phyloP scores from a whole-genome alignment of 176 grass and related monocot species.

The Paspalum notatum region DNA sequence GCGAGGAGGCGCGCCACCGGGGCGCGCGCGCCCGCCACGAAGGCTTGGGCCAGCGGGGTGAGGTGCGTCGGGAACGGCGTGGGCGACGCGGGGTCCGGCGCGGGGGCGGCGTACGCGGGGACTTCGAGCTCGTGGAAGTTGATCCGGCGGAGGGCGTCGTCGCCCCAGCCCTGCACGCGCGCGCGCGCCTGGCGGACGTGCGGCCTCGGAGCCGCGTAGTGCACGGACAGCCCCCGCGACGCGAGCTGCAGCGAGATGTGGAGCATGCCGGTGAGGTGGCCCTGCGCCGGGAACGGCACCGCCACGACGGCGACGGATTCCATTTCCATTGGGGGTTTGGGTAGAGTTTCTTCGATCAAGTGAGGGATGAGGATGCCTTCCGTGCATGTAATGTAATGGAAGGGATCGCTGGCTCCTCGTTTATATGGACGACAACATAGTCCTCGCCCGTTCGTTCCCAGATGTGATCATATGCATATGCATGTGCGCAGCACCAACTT shows the following conservation, averaged over 20 bases:
- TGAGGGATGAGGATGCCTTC: neutral
- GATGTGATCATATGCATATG: too few species aligned
- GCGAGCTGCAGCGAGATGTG: slow-evolving; percentile 59
- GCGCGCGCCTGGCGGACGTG: slow-evolving; percentile 43
- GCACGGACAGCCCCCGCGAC: slow-evolving; percentile 39
- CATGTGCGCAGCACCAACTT: too few species aligned
- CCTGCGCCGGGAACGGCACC: slow-evolving; percentile 56
- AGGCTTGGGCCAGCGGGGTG: neutral
- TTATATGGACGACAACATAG: neutral
- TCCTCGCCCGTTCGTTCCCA: too few species aligned
- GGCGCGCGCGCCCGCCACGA: neutral
- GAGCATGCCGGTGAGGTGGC: slow-evolving; percentile 69
- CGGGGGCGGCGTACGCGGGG: neutral
- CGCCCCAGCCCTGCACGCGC: slow-evolving; percentile 1
- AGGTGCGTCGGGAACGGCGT: slow-evolving; percentile 4
- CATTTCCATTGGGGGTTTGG: neutral
- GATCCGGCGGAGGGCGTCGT: slow-evolving; percentile 6
- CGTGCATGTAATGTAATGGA: too few species aligned
- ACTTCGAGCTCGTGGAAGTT: slow-evolving; percentile 11
- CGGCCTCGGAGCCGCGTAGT: slow-evolving; percentile 45
- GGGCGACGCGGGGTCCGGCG: neutral
- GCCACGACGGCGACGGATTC: slow-evolving; percentile 45
- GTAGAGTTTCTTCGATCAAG: neutral
- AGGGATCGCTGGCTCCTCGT: neutral
- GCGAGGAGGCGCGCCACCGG: slow-evolving; percentile 3